Conservation (phyloP, 495 filamentous ascomycete genomes). For the Delitschia confertaspora region DNA sequence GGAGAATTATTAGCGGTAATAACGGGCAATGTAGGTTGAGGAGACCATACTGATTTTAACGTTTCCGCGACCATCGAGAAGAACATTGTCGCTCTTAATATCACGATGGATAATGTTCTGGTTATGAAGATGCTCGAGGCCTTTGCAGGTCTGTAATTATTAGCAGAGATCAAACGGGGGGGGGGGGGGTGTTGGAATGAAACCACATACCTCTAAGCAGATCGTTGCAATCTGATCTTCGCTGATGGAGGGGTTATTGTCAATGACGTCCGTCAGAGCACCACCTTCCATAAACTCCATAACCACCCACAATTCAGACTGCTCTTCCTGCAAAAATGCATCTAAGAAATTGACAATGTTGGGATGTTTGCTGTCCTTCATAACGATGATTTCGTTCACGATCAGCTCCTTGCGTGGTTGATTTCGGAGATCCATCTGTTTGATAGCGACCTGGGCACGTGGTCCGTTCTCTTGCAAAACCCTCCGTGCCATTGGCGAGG, state of each 20-base stretch:
- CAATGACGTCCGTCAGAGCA: slow-evolving; percentile 95
- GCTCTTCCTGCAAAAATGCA: slow-evolving; percentile 87
- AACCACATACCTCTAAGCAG: slow-evolving; percentile 78
- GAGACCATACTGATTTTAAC: slow-evolving; percentile 87
- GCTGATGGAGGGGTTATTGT: slow-evolving; percentile 82
- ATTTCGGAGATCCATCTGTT: slow-evolving; percentile 97
- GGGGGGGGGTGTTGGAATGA: slow-evolving; percentile 35
- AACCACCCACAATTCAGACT: slow-evolving; percentile 92
- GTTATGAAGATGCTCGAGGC: slow-evolving; percentile 82
- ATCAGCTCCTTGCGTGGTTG: slow-evolving; percentile 97
- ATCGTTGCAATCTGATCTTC: slow-evolving; percentile 98
- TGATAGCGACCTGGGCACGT: slow-evolving; percentile 81
- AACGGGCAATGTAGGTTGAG: background rate
- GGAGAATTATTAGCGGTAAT: slow-evolving; percentile 30
- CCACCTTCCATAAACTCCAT: slow-evolving; percentile 99
- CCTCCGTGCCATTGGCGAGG: slow-evolving; percentile 55
- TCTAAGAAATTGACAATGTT: slow-evolving; percentile 99
- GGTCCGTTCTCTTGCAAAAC: slow-evolving; percentile 60
- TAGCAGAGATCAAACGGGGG: slow-evolving; percentile 14
- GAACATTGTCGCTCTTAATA: slow-evolving; percentile 97
- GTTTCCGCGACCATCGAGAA: slow-evolving; percentile 84
- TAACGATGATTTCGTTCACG: slow-evolving; percentile 98
- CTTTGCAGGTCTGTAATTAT: slow-evolving; percentile 75
- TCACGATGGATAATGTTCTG: slow-evolving; percentile 98
- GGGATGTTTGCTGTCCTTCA: slow-evolving; percentile 95